Conservation (phyloP, 2,329 filamentous ascomycete species). For the Diaporthe longicolla region DNA sequence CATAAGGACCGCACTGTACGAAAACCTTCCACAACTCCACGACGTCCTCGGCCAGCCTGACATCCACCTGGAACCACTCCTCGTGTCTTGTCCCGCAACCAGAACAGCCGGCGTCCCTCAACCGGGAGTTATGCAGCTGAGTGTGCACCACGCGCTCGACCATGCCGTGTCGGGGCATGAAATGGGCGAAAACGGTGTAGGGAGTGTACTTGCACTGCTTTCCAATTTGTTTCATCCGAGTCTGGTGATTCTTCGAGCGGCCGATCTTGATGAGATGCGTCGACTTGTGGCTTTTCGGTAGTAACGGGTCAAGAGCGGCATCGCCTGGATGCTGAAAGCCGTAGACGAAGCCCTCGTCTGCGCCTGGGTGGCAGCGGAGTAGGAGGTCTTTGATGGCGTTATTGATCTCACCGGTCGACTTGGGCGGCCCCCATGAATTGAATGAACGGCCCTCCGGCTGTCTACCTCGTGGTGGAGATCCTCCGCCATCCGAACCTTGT, state of each 20-base stretch:
- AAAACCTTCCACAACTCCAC: conserved; percentile 49
- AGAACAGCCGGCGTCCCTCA: conserved; percentile 47
- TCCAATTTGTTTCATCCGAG: conserved; percentile 47
- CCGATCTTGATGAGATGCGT: conserved; percentile 51
- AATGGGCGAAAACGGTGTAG: conserved; percentile 40
- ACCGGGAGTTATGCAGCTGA: conserved; percentile 47
- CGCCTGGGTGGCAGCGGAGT: not conserved
- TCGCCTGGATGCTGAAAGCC: conserved; percentile 46
- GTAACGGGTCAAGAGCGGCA: conserved; percentile 34
- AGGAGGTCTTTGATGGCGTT: conserved; percentile 39
- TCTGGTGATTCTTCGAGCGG: conserved; percentile 43
- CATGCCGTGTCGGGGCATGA: conserved; percentile 46
- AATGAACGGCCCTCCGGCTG: not conserved
- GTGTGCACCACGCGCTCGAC: conserved; percentile 51
- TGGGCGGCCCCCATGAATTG: conserved; percentile 16
- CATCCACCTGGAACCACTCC: conserved; percentile 50
- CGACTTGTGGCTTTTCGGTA: not conserved
- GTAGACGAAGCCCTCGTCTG: conserved; percentile 46
- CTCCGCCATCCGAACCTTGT: conserved; percentile 17
- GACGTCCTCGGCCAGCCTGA: conserved; percentile 38
- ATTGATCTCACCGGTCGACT: conserved; percentile 32
- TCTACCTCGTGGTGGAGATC: conserved; percentile 16
- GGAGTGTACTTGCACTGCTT: conserved; percentile 48
- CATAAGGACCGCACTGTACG: conserved; percentile 49
- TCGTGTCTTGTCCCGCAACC: conserved; percentile 45